Conservation (phyloP, 1,284 basidiomycete species). For the Rugosomyces carneus region DNA sequence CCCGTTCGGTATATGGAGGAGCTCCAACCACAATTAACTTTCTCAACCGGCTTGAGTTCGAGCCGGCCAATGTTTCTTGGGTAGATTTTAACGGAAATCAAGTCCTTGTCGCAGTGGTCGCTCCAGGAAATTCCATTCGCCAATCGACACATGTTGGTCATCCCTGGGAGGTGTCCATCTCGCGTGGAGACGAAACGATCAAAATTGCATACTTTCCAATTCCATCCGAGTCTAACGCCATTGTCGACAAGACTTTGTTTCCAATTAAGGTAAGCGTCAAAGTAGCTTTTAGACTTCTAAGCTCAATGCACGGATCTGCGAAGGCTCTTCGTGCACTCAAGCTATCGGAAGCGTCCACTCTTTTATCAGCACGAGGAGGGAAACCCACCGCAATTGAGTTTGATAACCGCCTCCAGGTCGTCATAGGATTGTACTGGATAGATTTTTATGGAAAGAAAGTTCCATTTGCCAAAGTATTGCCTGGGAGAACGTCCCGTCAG, state of each 20-base stretch:
- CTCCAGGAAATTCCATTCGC: constrained; percentile 1
- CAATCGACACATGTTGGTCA: constrained; percentile 6
- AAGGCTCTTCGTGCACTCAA: constrained; percentile 3
- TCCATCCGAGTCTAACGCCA: not conserved
- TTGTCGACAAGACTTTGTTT: constrained; percentile 4
- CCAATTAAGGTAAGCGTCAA: constrained; percentile 3
- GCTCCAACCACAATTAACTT: constrained; percentile 4
- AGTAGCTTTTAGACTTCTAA: not conserved
- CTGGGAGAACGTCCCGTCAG: constrained; percentile 6
- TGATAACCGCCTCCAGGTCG: constrained; percentile 7
- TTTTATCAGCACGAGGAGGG: not conserved
- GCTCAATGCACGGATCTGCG: not conserved
- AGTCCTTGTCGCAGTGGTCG: not conserved
- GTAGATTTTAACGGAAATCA: constrained; percentile 6
- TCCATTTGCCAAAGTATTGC: not conserved
- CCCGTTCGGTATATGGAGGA: constrained; percentile 7
- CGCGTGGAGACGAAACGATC: not conserved
- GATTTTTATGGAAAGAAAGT: not conserved
- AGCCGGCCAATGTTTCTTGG: constrained; percentile 4
- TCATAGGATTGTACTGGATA: constrained; percentile 7
- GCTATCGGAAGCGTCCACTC: not conserved
- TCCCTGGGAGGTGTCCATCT: constrained; percentile 11
- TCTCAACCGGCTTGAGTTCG: constrained; percentile 4
- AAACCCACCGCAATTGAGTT: constrained; percentile 11
- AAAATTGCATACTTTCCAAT: constrained; percentile 3